A percentile compares a stretch with the other conserved stretches of the same genome.
phyloP scores from a whole-genome alignment of 176 grass and related monocot genomes.

The Cenchrus fungigraminus region DNA sequence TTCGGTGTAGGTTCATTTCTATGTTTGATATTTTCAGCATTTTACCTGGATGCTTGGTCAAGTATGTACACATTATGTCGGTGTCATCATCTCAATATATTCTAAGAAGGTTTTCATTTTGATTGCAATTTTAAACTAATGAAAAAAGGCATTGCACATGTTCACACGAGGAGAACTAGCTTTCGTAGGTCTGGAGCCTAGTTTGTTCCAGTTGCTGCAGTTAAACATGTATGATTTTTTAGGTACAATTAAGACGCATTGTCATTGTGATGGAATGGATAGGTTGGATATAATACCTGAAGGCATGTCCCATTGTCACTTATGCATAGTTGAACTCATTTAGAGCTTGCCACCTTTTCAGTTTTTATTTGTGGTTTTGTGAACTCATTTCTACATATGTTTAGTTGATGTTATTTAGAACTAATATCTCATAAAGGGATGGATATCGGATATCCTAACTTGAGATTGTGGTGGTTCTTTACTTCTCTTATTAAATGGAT shows the following conservation, averaged over 20 bases:
- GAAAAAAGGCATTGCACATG: neutral
- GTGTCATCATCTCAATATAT: neutral
- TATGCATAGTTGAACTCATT: neutral
- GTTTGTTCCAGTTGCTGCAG: too few species aligned
- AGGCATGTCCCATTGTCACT: neutral
- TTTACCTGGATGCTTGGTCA: neutral
- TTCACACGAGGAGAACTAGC: neutral
- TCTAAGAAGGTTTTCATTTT: neutral
- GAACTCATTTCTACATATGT: neutral
- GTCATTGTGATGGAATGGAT: neutral
- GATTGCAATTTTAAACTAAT: neutral
- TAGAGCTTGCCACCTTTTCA: neutral
- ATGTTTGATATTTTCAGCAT: too few species aligned
- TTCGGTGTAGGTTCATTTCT: too few species aligned
- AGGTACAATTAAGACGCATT: neutral
- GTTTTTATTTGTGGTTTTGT: neutral
- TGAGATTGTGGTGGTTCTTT: neutral
- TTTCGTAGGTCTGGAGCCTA: too few species aligned
- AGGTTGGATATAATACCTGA: neutral
- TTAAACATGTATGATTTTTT: neutral
- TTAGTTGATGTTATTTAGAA: slow-evolving; percentile 2
- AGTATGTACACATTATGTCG: neutral
- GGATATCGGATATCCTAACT: neutral
- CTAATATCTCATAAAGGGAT: neutral
- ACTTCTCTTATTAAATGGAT: neutral